Evolutionary conservation across 2,329 filamentous ascomycete species (phyloP).

Genomic region (Exophiala sideris): DNA sequence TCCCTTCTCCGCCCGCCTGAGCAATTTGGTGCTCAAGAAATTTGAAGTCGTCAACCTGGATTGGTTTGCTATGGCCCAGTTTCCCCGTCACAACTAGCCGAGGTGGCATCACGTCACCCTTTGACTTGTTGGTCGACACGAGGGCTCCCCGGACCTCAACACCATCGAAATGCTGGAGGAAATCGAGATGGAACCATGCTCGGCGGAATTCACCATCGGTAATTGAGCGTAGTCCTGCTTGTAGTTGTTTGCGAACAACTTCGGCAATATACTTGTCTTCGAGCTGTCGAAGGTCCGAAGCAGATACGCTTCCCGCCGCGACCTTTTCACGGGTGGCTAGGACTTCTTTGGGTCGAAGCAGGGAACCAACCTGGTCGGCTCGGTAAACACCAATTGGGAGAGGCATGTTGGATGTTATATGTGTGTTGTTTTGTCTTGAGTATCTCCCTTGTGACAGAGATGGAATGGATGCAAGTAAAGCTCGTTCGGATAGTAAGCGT

Average conservation of each 20-base stretch:
- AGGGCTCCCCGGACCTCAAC: conserved; percentile 50
- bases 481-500: too few relatives aligned
- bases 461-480: too few relatives aligned
- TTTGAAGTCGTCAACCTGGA: conserved; percentile 56
- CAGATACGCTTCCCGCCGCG: conserved; percentile 42
- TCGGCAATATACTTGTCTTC: conserved; percentile 51
- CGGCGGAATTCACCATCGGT: conserved; percentile 58
- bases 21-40: conserved; percentile 51
- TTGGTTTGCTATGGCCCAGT: conserved; percentile 51
- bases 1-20: conserved; percentile 6
- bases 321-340: conserved; percentile 50
- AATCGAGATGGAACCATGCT: conserved; percentile 59
- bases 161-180: conserved; percentile 53
- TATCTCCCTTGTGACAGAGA: not conserved
- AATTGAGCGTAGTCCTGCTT: conserved; percentile 48
- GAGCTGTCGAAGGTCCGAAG: conserved; percentile 47
- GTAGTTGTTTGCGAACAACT: conserved; percentile 50
- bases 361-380: conserved; percentile 57
- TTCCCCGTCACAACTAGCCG: conserved; percentile 54
- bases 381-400: conserved; percentile 36
- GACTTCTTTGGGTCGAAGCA: conserved; percentile 51
- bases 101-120: conserved; percentile 47
- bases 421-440: not conserved
- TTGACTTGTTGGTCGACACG: conserved; percentile 31
- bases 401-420: conserved; percentile 14